These are phyloP conservation scores for Aureobasidium sp. DNA, from an alignment of 2,329 filamentous ascomycete species.

Conservation along the genomic window DNA sequence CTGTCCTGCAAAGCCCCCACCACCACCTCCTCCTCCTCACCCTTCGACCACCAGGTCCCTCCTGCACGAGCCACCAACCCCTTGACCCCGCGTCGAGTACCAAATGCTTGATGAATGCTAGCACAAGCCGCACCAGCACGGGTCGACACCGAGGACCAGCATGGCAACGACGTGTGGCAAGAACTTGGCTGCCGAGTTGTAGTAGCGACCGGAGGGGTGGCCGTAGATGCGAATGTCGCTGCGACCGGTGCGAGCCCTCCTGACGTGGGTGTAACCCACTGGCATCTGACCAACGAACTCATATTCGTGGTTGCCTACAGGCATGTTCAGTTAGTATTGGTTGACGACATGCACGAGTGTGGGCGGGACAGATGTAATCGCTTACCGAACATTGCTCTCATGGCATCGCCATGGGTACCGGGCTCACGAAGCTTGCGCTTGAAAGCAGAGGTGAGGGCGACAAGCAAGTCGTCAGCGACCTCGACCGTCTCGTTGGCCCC, in stretches of 20 bases:
- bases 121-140: neutral
- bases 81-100: no score
- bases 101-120: neutral
- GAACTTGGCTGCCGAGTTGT: neutral
- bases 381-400: neutral
- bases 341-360: neutral
- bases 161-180: neutral
- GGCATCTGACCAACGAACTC: neutral
- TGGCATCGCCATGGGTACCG: neutral
- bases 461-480: neutral
- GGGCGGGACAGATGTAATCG: neutral
- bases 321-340: neutral
- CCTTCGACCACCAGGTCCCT: neutral
- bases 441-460: neutral
- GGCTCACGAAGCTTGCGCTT: neutral
- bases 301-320: neutral
- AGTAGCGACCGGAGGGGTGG: neutral
- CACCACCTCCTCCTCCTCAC: neutral
- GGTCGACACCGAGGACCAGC: neutral
- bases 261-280: neutral
- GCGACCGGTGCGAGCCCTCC: neutral
- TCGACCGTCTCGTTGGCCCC: neutral
- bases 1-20: neutral
- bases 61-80: neutral
- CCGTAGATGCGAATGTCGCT: neutral